phyloP scores from a whole-genome alignment of 345 rosid genomes.

The Euphorbia peplus region DNA sequence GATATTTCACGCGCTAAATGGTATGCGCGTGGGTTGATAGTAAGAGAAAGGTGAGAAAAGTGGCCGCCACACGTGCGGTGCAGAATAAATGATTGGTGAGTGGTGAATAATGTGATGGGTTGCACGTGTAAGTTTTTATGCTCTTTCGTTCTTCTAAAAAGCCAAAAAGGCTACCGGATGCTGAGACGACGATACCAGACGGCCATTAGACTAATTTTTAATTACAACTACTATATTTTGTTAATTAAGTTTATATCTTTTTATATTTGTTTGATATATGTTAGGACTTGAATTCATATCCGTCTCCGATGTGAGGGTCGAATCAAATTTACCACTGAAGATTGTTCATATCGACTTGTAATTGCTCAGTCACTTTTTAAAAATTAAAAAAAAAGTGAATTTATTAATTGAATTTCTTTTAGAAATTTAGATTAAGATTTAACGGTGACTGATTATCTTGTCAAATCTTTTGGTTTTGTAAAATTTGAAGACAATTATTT shows the following conservation, averaged over 20 bases:
- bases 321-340: no score
- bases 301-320: no score
- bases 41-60: constrained; percentile 1
- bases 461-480: no score
- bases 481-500: no score
- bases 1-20: constrained; percentile 10
- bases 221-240: background rate
- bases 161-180: constrained; percentile 22
- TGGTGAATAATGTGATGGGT: background rate
- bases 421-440: no score
- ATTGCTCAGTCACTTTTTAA: no score
- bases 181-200: background rate
- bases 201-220: background rate
- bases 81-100: constrained; percentile 19
- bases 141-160: constrained; percentile 19
- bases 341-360: no score
- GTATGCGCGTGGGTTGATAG: constrained; percentile 15
- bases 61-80: background rate
- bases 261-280: background rate
- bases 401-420: no score
- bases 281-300: no score
- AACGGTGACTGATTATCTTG: no score
- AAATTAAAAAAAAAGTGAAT: no score
- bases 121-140: constrained; percentile 30
- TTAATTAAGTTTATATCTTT: background rate